Conservation (phyloP, 202 grass and related monocot species). For the Cymbopogon flexuosus region DNA sequence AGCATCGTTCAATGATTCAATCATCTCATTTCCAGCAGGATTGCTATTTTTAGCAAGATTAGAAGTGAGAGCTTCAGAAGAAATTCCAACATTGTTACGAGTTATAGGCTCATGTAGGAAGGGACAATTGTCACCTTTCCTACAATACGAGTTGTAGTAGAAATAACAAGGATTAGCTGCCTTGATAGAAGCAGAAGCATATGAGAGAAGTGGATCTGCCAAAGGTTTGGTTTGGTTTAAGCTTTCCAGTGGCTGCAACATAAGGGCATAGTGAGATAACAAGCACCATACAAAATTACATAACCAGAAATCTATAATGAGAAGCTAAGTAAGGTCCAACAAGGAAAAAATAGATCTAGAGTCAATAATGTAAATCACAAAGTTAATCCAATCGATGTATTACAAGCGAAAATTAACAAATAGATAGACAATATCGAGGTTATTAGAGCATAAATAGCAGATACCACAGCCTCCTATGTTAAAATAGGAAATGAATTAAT, state of each 20-base stretch:
- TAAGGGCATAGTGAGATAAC: constrained; percentile 29
- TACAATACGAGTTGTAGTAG: constrained; percentile 40
- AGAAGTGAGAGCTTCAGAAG: constrained; percentile 21
- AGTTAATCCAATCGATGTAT: neutral
- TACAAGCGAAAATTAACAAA: neutral
- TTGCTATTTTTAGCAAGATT: constrained; percentile 19
- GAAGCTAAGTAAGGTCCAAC: constrained; percentile 3
- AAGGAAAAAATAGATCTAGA: neutral
- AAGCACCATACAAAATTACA: neutral
- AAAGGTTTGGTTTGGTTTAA: constrained; percentile 27
- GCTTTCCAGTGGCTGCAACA: constrained; percentile 47
- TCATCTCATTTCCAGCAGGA: constrained; percentile 26
- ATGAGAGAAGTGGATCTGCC: neutral
- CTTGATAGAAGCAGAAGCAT: constrained; percentile 33
- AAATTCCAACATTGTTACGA: neutral
- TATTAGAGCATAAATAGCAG: neutral
- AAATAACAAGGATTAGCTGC: constrained; percentile 44
- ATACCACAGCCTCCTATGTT: neutral
- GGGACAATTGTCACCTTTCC: constrained; percentile 39
- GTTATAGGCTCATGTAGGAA: constrained; percentile 37
- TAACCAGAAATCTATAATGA: constrained; percentile 1
- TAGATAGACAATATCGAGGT: neutral
- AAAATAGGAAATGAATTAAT: constrained; percentile 20
- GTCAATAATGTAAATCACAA: neutral
- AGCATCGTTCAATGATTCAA: neutral